phyloP scores from a whole-genome alignment of 768 basidiomycete species.

The Pleurotus platypus region DNA sequence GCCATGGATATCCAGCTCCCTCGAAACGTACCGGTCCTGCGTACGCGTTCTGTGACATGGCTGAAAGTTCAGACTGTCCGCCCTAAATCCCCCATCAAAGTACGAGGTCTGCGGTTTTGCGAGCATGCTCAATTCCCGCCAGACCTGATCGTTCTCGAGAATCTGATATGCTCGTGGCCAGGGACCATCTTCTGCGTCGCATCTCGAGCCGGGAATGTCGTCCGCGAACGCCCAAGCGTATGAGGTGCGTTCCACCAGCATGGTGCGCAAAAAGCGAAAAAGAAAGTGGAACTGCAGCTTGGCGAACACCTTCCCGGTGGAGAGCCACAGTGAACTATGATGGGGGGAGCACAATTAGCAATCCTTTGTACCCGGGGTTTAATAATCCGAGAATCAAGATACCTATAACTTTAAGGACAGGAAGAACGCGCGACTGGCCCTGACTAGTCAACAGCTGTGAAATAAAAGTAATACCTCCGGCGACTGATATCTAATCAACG shows the following conservation, averaged over 20 bases:
- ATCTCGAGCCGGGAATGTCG: conserved; percentile 60
- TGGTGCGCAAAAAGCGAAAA: conserved; percentile 22
- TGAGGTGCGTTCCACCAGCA: conserved; percentile 36
- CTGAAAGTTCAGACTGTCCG: conserved; percentile 65
- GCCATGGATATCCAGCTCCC: conserved; percentile 51
- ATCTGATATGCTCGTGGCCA: conserved; percentile 61
- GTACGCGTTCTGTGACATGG: conserved; percentile 51
- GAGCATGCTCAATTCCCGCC: conserved; percentile 45
- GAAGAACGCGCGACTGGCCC: not conserved
- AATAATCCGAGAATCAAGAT: not conserved
- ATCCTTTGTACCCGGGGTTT: conserved; percentile 1
- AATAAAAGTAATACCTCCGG: not conserved
- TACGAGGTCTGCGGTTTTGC: conserved; percentile 47
- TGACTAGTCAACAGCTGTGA: conserved; percentile 2
- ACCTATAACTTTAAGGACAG: not conserved
- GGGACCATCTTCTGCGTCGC: conserved; percentile 60
- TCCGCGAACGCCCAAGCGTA: conserved; percentile 48
- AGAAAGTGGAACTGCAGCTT: conserved; percentile 6
- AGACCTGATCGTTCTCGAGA: conserved; percentile 47
- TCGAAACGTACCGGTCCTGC: conserved; percentile 64
- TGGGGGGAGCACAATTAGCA: too few relatives aligned
- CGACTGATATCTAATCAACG: conserved; percentile 3
- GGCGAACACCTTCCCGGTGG: not conserved
- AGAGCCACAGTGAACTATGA: not conserved
- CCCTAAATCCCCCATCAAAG: conserved; percentile 37